phyloP scores from a whole-genome alignment of 345 rosid species.

The Pugionium dolabratum region DNA sequence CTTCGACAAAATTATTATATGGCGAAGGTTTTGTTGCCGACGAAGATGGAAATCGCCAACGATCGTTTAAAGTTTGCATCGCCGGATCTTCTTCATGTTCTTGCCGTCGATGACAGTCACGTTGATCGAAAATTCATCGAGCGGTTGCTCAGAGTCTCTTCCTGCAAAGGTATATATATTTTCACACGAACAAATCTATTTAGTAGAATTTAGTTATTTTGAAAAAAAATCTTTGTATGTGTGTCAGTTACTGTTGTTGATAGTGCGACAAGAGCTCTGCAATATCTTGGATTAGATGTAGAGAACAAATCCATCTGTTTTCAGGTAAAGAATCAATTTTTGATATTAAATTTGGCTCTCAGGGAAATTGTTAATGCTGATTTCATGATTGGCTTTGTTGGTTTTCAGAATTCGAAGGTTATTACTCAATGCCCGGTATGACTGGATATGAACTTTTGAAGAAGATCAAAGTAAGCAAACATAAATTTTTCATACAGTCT shows the following conservation, averaged over 20 bases:
- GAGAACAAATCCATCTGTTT: conserved; percentile 51
- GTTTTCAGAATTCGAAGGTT: conserved; percentile 64
- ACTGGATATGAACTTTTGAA: conserved; percentile 82
- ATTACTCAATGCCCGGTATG: conserved; percentile 89
- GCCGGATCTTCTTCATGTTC: conserved; percentile 63
- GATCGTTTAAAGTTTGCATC: conserved; percentile 34
- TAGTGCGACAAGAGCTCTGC: conserved; percentile 73
- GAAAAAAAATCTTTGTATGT: not conserved
- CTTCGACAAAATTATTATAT: conserved; percentile 19
- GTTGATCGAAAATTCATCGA: conserved; percentile 88
- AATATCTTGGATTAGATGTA: conserved; percentile 74
- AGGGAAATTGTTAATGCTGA: not conserved
- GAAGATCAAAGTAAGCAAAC: conserved; percentile 62
- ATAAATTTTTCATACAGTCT: too few species aligned
- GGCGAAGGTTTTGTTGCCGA: conserved; percentile 44
- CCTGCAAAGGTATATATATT: conserved; percentile 61
- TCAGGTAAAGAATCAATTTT: conserved; percentile 44
- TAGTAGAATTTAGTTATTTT: not conserved
- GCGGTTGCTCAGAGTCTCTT: conserved; percentile 69
- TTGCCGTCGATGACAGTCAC: conserved; percentile 83
- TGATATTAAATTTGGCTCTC: not conserved
- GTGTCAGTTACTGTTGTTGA: conserved; percentile 77
- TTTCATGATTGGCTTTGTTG: not conserved
- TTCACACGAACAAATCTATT: too few species aligned
- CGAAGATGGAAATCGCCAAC: conserved; percentile 20